These are phyloP conservation scores for Clausena lansium DNA, from an alignment of 345 rosid species.

Conservation along the genomic window DNA sequence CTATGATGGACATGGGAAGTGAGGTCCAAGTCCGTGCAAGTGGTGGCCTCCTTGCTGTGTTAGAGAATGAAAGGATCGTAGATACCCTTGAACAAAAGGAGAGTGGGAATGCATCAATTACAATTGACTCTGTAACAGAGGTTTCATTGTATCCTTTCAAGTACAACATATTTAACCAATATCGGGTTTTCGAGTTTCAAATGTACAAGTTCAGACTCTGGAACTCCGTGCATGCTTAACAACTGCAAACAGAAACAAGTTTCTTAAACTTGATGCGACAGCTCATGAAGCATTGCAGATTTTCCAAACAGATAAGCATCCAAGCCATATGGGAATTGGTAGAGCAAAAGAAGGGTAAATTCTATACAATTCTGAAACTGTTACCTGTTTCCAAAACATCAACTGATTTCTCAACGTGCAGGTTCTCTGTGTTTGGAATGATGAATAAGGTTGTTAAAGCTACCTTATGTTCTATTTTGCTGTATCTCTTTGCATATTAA, in stretches of 20 bases:
- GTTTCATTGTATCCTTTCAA: slow-evolving; percentile 72
- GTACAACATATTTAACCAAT: background rate
- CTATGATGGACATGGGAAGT: slow-evolving; percentile 95
- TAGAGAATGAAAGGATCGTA: slow-evolving; percentile 89
- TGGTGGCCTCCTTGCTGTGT: slow-evolving; percentile 94
- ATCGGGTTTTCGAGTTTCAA: background rate
- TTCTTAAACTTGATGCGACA: slow-evolving; percentile 90
- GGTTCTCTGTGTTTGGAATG: slow-evolving; percentile 97
- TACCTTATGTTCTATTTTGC: slow-evolving; percentile 19
- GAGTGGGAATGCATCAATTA: slow-evolving; percentile 69
- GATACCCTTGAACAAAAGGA: slow-evolving; percentile 82
- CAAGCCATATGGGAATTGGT: slow-evolving; percentile 99
- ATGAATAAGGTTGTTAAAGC: slow-evolving; percentile 80
- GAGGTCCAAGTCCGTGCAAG: slow-evolving; percentile 89
- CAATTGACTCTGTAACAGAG: slow-evolving; percentile 72
- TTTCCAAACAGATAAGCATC: slow-evolving; percentile 93
- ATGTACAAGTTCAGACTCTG: slow-evolving; percentile 1
- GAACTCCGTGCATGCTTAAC: slow-evolving; percentile 38
- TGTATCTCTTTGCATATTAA: slow-evolving; percentile 20
- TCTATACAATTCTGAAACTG: slow-evolving; percentile 2
- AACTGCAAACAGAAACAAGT: slow-evolving; percentile 53
- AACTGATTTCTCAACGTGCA: slow-evolving; percentile 40
- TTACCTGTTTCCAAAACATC: slow-evolving; percentile 17
- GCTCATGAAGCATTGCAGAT: slow-evolving; percentile 95
- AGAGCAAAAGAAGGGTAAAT: slow-evolving; percentile 97